Percentiles rank a stretch among this genome's conserved stretches.
Evolutionary conservation across 805 yeast genomes (phyloP).

Genomic region (Candida hispaniensis): DNA sequence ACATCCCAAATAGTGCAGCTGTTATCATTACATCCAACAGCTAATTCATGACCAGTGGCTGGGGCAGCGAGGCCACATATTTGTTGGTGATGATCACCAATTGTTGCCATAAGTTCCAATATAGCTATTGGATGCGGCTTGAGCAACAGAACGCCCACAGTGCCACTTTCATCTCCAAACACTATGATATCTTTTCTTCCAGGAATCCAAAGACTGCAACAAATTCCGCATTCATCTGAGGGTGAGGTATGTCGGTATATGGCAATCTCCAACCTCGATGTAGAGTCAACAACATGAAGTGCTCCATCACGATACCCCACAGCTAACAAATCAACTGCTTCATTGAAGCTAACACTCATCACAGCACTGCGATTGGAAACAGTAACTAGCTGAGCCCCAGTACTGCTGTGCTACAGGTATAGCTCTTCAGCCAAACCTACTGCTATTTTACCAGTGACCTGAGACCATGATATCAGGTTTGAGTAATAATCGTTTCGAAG

Average conservation of each 20-base stretch:
- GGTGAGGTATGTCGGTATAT: conserved; percentile 20
- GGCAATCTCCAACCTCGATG: conserved; percentile 26
- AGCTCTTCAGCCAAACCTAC: conserved; percentile 52
- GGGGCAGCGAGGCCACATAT: conserved; percentile 43
- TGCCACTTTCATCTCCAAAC: conserved; percentile 46
- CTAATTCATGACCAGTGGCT: conserved; percentile 43
- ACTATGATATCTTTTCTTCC: conserved; percentile 33
- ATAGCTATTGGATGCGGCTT: too few relatives aligned
- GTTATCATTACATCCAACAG: conserved; percentile 81
- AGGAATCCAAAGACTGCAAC: conserved; percentile 52
- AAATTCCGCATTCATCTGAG: conserved; percentile 26
- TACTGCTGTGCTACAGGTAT: conserved; percentile 48
- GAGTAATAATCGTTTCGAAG: conserved; percentile 65
- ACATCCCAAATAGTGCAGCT: conserved; percentile 71
- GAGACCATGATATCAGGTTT: conserved; percentile 63
- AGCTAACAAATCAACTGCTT: conserved; percentile 5
- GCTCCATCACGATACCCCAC: conserved; percentile 15
- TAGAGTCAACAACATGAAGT: conserved; percentile 23
- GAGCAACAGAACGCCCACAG: conserved; percentile 6
- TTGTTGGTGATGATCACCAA: conserved; percentile 23
- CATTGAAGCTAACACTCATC: conserved; percentile 18
- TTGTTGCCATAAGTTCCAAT: conserved; percentile 1
- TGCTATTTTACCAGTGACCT: conserved; percentile 35
- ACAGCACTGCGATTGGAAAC: conserved; percentile 4
- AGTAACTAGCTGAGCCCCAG: conserved; percentile 36